Evolutionary conservation across 148 eudicot species (phyloP).

Genomic region (Rhododendron simsii): DNA sequence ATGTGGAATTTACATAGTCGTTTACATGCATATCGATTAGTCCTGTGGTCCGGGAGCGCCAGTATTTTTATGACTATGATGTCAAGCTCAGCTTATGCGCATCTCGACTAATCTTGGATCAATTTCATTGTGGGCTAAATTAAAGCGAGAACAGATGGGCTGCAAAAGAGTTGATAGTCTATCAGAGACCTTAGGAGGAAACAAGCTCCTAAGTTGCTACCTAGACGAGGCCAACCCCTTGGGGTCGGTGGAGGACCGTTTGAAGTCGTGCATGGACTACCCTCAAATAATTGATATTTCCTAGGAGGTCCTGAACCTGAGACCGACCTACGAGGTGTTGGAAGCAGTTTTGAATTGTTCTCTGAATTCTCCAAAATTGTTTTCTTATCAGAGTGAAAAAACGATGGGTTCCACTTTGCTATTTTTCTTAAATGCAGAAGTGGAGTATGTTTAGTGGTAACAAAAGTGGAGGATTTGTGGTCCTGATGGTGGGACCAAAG

Average conservation of each 20-base stretch:
- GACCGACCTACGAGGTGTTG: background rate
- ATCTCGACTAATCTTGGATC: no score
- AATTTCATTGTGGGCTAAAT: no score
- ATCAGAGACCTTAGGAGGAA: no score
- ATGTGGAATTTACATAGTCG: no score
- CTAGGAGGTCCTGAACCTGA: background rate
- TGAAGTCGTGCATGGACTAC: background rate
- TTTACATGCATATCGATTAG: no score
- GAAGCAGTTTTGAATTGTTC: background rate
- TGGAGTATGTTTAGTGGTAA: background rate
- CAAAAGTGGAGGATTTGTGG: background rate
- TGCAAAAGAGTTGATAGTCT: no score
- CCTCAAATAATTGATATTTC: background rate
- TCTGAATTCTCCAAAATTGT: background rate
- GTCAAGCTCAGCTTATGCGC: no score
- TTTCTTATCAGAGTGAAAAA: background rate
- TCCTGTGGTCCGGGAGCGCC: no score
- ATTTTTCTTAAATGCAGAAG: background rate
- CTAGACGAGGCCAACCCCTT: background rate
- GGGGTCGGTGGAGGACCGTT: background rate
- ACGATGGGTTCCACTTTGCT: no score
- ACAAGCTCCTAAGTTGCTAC: no score
- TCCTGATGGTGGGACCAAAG: background rate
- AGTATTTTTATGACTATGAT: no score
- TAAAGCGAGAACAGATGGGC: no score